These are phyloP conservation scores for Alternaria sp. DNA, from an alignment of 2,329 filamentous ascomycete species.

Conservation along the genomic window DNA sequence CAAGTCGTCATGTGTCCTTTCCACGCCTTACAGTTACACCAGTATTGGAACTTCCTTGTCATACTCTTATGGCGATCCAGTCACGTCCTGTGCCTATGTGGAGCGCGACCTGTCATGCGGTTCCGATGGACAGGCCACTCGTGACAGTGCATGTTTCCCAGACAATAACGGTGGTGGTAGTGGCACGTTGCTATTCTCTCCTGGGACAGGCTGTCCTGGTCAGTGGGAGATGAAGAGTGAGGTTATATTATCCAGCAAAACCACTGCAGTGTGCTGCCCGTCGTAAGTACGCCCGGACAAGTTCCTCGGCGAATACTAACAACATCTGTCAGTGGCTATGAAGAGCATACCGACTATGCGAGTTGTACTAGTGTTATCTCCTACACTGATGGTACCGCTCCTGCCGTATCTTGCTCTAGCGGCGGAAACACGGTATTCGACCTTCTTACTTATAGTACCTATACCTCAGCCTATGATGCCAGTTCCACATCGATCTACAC, in stretches of 20 bases:
- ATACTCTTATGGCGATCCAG: neutral
- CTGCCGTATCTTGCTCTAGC: neutral
- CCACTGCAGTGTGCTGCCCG: conserved; percentile 4
- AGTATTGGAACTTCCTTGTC: neutral
- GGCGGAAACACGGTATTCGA: neutral
- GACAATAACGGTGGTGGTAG: neutral
- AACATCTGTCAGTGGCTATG: neutral
- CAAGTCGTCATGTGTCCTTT: neutral
- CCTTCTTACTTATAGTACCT: neutral
- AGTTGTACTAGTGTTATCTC: neutral
- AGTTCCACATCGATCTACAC: neutral
- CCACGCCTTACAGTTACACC: neutral
- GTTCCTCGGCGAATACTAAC: neutral
- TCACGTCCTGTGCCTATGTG: neutral
- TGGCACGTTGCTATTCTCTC: neutral
- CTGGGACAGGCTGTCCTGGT: neutral
- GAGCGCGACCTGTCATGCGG: conserved; percentile 8
- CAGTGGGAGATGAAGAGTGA: neutral
- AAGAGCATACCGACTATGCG: neutral
- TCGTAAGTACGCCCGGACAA: neutral
- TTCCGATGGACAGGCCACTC: neutral
- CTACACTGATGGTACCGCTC: neutral
- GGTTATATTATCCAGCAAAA: neutral
- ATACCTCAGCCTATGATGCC: too few species aligned
- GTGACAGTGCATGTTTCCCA: conserved; percentile 7